Percentiles rank a stretch among this genome's conserved stretches.
These are phyloP conservation scores for Metschnikowia gelsemii DNA, from an alignment of 805 yeast species.

Conservation along the genomic window DNA sequence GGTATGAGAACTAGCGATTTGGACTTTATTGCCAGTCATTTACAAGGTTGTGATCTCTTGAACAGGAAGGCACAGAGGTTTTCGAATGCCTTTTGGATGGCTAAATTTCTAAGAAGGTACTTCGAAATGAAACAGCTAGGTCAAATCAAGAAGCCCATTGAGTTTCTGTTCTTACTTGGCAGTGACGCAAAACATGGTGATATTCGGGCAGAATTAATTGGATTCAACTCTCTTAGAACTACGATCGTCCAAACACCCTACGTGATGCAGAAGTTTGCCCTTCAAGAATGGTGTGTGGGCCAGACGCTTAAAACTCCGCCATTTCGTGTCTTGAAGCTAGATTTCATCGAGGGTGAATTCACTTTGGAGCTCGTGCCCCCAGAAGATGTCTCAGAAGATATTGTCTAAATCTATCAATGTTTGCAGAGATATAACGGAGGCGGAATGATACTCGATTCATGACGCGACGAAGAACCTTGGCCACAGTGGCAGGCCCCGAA, in stretches of 20 bases:
- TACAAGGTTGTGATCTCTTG: slow-evolving; percentile 45
- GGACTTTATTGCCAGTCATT: slow-evolving; percentile 39
- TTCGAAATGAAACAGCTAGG: slow-evolving; percentile 20
- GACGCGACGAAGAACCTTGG: neutral
- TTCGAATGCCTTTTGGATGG: slow-evolving; percentile 39
- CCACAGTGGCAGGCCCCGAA: too few relatives aligned
- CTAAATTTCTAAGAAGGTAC: slow-evolving; percentile 33
- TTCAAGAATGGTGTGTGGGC: slow-evolving; percentile 26
- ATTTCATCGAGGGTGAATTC: slow-evolving; percentile 37
- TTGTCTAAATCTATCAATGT: neutral
- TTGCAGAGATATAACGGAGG: neutral
- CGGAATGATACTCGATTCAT: too few relatives aligned
- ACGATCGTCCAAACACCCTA: slow-evolving; percentile 24
- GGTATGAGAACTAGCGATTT: slow-evolving; percentile 24
- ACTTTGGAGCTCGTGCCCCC: slow-evolving; percentile 15
- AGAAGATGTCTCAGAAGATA: slow-evolving; percentile 1
- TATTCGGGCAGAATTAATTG: slow-evolving; percentile 27
- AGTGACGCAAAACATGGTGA: slow-evolving; percentile 30
- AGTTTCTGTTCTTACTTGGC: slow-evolving; percentile 24
- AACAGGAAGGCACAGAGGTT: slow-evolving; percentile 29
- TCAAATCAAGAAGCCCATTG: slow-evolving; percentile 21
- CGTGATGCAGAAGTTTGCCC: slow-evolving; percentile 22
- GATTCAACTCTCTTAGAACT: slow-evolving; percentile 26
- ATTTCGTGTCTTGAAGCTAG: slow-evolving; percentile 28
- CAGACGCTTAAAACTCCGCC: slow-evolving; percentile 20